A percentile compares a stretch with the other conserved stretches of the same genome.
Conservation (phyloP, 345 rosid genomes). For the Euphorbia peplus region DNA sequence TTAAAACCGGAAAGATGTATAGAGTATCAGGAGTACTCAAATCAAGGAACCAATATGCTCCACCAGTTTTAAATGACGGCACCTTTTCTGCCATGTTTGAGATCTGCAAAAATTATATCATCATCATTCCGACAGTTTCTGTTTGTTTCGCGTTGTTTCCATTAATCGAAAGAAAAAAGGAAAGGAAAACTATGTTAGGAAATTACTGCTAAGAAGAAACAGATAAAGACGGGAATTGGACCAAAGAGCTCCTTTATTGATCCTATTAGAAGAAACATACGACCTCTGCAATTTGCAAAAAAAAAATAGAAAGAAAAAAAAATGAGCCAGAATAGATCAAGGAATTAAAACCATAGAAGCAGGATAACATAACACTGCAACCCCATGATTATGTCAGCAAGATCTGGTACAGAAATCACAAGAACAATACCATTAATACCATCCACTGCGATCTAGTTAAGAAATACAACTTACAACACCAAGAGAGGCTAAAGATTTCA, state of each 20-base stretch:
- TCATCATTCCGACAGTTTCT: background rate
- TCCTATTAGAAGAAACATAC: slow-evolving; percentile 71
- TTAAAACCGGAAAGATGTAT: slow-evolving; percentile 64
- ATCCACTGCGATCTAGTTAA: background rate
- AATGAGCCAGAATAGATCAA: background rate
- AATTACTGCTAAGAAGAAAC: slow-evolving; percentile 81
- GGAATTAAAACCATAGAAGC: background rate
- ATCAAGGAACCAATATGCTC: slow-evolving; percentile 79
- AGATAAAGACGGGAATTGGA: slow-evolving; percentile 71
- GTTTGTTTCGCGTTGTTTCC: background rate
- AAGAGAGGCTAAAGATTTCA: background rate
- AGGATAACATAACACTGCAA: background rate
- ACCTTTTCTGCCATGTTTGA: slow-evolving; percentile 84
- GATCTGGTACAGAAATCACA: background rate
- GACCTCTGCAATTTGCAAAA: slow-evolving; percentile 49
- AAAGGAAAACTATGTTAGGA: background rate
- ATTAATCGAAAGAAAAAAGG: background rate
- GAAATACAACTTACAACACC: background rate
- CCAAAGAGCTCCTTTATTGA: slow-evolving; percentile 77
- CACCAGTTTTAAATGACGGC: slow-evolving; percentile 78
- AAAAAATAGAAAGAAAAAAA: too few relatives aligned
- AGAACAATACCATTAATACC: background rate
- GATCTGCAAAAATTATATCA: slow-evolving; percentile 38
- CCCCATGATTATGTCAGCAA: background rate
- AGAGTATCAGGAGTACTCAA: slow-evolving; percentile 69